Conservation (phyloP, 768 basidiomycete species). For the Termitomyces sp. region DNA sequence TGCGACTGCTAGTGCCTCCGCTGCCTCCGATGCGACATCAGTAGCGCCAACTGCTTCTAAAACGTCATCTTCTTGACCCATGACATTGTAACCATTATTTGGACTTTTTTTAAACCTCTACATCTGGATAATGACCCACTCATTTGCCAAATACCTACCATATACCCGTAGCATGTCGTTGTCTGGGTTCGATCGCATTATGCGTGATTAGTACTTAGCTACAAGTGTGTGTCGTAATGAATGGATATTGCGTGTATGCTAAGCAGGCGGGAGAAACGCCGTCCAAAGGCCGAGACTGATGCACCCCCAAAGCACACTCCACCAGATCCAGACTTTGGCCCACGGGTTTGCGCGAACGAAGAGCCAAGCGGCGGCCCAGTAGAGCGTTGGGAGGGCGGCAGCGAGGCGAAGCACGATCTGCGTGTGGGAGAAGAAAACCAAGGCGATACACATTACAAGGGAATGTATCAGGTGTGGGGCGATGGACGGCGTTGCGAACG, state of each 20-base stretch:
- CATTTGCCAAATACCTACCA: neutral
- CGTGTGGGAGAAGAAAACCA: slow-evolving; percentile 78
- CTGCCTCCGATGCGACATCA: neutral
- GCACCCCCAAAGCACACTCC: slow-evolving; percentile 75
- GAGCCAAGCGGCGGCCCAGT: slow-evolving; percentile 82
- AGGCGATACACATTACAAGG: slow-evolving; percentile 47
- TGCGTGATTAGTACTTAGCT: neutral
- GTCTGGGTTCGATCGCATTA: neutral
- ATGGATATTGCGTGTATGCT: slow-evolving; percentile 33
- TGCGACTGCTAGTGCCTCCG: neutral
- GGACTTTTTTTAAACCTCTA: neutral
- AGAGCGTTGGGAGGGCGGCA: slow-evolving; percentile 70
- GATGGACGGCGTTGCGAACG: slow-evolving; percentile 37
- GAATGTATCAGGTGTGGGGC: slow-evolving; percentile 77
- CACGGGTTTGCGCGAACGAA: slow-evolving; percentile 27
- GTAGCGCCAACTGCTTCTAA: neutral
- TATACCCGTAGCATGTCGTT: neutral
- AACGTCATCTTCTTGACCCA: neutral
- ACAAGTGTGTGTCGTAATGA: slow-evolving; percentile 41
- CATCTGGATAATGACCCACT: neutral
- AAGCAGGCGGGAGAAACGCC: slow-evolving; percentile 90
- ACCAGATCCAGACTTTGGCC: slow-evolving; percentile 66
- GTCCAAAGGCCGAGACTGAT: slow-evolving; percentile 73
- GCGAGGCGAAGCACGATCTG: slow-evolving; percentile 83
- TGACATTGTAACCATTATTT: neutral